Evolutionary conservation across 345 rosid species (phyloP), one percentile per base, ranked within the genome.

Genomic region (Eutrema yunnanense): DNA sequence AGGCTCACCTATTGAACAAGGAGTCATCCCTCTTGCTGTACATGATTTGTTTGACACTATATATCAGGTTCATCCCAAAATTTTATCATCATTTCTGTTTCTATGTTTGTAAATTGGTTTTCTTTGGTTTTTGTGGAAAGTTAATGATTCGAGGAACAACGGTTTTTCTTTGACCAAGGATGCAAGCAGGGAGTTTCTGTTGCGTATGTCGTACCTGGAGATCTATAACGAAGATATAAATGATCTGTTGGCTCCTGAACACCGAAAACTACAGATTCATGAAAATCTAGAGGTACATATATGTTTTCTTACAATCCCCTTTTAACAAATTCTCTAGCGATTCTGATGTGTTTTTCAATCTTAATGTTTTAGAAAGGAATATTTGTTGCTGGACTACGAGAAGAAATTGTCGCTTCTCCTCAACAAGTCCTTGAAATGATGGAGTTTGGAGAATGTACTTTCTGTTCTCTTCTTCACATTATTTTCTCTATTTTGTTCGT

Each of bases 121-220:
- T 75, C 29, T 62, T 53, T 69, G 4, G 51, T 50, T 67, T 51
- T 14, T 61, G 6, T 69, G 60, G 34, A 7, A 26, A 47, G 59
- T 55, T 69, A 48, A 10, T 76, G 67, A 64, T 37, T 57, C 2
- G 14, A 50, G 8, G 52, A 40, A 48, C 41, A 50, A 53, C 16
- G 14, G 10, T 12, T 56, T 71, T 14, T 22, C 9, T 58, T 62
- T 74, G 12, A 30, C 3, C 33, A 56, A 94, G 98, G 92, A 84
- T 40, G 75, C 56, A 50, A 87, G 82, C 54, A 84, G 98, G 60
- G 98, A 94, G 83, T 94, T 94, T 78, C 87, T 94, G 48, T 57
- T 94, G 75, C 88, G 98, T 42, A 91, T 94, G 97, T 94, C 98
- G 1, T 94, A 94, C 59, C 76, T 94, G 86, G 98, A 94, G 84